Conservation (phyloP, 768 basidiomycete species). For the Tricholoma sp. region DNA sequence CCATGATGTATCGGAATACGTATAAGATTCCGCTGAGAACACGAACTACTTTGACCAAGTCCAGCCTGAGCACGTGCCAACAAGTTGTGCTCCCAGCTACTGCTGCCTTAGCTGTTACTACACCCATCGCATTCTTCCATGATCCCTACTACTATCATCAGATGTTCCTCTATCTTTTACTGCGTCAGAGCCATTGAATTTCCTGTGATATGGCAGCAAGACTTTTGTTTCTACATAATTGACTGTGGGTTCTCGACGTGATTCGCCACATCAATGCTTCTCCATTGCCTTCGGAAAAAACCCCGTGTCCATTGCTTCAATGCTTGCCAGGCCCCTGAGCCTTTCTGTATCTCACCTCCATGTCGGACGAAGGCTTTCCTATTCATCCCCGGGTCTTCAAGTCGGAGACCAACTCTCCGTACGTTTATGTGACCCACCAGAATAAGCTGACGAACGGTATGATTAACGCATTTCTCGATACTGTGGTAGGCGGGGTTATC, state of each 20-base stretch:
- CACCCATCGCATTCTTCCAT: too few species aligned
- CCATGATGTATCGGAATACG: constrained; percentile 61
- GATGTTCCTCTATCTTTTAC: too few species aligned
- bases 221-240: not conserved
- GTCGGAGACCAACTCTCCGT: constrained; percentile 4
- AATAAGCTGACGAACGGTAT: constrained; percentile 16
- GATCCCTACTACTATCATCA: too few species aligned
- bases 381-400: constrained; percentile 31
- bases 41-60: too few species aligned
- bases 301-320: not conserved
- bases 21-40: too few species aligned
- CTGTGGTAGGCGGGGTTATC: constrained; percentile 19
- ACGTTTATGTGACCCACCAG: constrained; percentile 22
- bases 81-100: too few species aligned
- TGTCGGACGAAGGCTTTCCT: constrained; percentile 16
- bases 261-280: not conserved
- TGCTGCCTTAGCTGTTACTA: too few species aligned
- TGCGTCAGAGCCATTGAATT: too few species aligned
- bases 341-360: not conserved
- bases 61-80: too few species aligned
- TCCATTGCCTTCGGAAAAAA: not conserved
- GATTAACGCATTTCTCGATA: constrained; percentile 24
- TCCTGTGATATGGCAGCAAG: not conserved
- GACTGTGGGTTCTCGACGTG: not conserved
- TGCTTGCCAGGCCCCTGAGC: not conserved